Evolutionary conservation across 805 yeast genomes (phyloP), one percentile per base, ranked within the genome.

Genomic region (Yamadazyma ubonensis): DNA sequence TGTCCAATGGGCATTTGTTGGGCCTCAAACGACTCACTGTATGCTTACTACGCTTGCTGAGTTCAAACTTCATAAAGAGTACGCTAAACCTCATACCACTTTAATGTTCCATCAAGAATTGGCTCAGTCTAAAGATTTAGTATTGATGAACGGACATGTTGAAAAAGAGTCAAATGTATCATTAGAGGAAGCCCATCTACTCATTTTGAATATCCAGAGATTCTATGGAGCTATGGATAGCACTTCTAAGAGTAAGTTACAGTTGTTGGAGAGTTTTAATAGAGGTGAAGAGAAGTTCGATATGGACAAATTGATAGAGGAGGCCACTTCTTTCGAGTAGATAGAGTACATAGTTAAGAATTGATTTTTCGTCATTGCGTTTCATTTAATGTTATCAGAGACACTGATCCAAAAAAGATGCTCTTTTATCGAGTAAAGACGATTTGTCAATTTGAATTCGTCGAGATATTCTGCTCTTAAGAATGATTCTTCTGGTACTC

Each of bases 11-110:
- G 73, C 79, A 14, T 86, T 88, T 58, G 90, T 84, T 10, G 96
- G 91, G 0, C 82, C 86, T 11, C 52, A 79, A 29, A 90, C 97
- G 2, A 71, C 86, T 1, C 96, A 93, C 64, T 87, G 95, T 57
- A 75, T 93, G 75, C 71, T 93, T 52, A 93, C 99, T 2, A 81
- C 96, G 0, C 73, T 93, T 48, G 90, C 93, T 1, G 98, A 93
- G 63, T 93, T 79, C 63, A 89, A 91, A 60, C 73, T 89, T 20
- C 96, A 91, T 56, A 79, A 78, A 41, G 97, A 91, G 57, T 93
- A 73, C 61, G 96, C 99, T 7, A 83, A 87, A 57, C 98, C 99
- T 1, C 98, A 93, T 61, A 88, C 97, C 0, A 86, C 96, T 0
- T 69, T 93, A 46, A 78, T 81, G 61, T 85, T 91, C 70, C 97